Percentiles rank a stretch among this genome's conserved stretches.
These are phyloP conservation scores for Cubamyces lactineus DNA, from an alignment of 768 basidiomycete species.

Conservation along the genomic window DNA sequence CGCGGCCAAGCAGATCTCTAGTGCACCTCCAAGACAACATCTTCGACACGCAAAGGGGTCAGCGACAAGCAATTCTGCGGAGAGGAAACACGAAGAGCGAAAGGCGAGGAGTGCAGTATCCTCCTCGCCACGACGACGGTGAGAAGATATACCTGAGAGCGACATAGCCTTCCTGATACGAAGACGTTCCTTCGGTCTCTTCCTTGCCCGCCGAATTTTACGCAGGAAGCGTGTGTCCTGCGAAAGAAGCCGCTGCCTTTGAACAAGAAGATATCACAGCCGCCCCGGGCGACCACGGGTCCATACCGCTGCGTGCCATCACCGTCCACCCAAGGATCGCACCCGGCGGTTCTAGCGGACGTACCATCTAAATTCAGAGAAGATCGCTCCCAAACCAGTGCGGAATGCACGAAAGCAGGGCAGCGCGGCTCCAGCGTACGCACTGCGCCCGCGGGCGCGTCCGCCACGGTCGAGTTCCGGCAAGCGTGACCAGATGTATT, in stretches of 20 bases:
- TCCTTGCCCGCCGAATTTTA: not conserved
- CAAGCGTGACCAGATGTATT: not conserved
- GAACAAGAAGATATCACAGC: not conserved
- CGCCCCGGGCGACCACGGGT: too few species aligned
- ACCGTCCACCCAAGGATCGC: too few species aligned
- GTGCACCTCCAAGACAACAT: not conserved
- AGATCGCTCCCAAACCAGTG: not conserved
- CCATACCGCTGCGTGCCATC: too few species aligned
- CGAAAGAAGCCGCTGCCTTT: not conserved
- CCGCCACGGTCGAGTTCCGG: not conserved
- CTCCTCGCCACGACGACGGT: not conserved
- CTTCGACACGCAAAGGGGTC: not conserved
- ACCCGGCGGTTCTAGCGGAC: too few species aligned
- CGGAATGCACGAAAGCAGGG: too few species aligned
- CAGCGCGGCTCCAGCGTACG: too few species aligned
- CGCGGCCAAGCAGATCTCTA: constrained; percentile 31
- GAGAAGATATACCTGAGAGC: constrained; percentile 3
- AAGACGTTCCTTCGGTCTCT: constrained; percentile 1
- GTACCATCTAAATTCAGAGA: not conserved
- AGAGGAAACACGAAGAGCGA: not conserved
- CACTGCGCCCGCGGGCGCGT: too few species aligned
- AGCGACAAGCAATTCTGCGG: not conserved
- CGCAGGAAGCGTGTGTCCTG: not conserved
- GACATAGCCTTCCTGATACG: constrained; percentile 8
- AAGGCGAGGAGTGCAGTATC: not conserved